Evolutionary conservation across 2,329 filamentous ascomycete genomes (phyloP).

Genomic region (Apiospora aurea): DNA sequence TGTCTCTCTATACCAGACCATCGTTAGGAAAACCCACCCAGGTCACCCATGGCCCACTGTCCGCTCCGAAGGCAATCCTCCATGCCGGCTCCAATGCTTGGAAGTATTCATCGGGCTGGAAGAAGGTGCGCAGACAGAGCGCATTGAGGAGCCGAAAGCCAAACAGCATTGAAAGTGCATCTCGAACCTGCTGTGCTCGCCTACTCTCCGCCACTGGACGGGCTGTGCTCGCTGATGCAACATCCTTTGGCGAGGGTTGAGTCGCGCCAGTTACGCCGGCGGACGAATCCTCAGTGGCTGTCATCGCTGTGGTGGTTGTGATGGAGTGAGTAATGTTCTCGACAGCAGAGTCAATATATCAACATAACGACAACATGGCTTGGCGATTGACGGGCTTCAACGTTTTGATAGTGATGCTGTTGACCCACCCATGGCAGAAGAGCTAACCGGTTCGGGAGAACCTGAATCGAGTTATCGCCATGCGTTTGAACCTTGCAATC

Average conservation of each 20-base stretch:
- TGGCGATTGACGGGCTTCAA: slow-evolving; percentile 10
- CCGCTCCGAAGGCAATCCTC: slow-evolving; percentile 80
- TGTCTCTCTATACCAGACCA: slow-evolving; percentile 2
- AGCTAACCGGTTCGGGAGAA: slow-evolving; percentile 6
- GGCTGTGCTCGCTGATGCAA: background rate
- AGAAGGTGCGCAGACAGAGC: slow-evolving; percentile 83
- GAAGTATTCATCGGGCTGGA: slow-evolving; percentile 98
- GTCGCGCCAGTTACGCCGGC: background rate
- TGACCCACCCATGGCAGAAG: background rate
- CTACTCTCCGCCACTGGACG: background rate
- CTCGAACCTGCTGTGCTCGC: slow-evolving; percentile 36
- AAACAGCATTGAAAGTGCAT: slow-evolving; percentile 55
- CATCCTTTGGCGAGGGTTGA: slow-evolving; percentile 2
- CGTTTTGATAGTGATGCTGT: background rate
- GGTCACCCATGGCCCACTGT: slow-evolving; percentile 88
- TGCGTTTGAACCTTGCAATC: background rate
- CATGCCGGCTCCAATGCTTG: slow-evolving; percentile 95
- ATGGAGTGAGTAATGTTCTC: slow-evolving; percentile 12
- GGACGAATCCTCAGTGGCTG: slow-evolving; percentile 1
- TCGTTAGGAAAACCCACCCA: slow-evolving; percentile 70
- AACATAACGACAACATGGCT: background rate
- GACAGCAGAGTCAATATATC: slow-evolving; percentile 8
- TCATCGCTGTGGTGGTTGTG: background rate
- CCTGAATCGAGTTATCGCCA: slow-evolving; percentile 15
- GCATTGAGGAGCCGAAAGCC: slow-evolving; percentile 82